phyloP scores from a whole-genome alignment of 2,329 filamentous ascomycete species.

The Saccharata proteae region DNA sequence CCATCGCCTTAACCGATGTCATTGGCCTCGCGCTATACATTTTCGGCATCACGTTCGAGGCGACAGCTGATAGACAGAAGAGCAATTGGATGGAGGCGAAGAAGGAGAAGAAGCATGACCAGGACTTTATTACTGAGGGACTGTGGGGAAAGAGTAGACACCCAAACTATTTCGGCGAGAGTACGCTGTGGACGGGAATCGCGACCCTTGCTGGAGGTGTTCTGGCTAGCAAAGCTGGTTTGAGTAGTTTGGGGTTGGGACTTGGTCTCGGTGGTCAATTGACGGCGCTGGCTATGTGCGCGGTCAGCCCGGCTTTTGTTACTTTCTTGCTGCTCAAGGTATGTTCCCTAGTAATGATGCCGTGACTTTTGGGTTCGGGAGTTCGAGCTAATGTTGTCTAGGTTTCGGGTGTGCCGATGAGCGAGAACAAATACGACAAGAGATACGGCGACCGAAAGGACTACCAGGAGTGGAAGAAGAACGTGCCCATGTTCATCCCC shows the following conservation, averaged over 20 bases:
- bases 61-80: conserved; percentile 53
- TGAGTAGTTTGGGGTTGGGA: conserved; percentile 45
- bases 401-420: conserved; percentile 48
- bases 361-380: conserved; percentile 2
- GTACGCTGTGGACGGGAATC: conserved; percentile 56
- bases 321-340: conserved; percentile 52
- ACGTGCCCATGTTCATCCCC: conserved; percentile 53
- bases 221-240: conserved; percentile 42
- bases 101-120: conserved; percentile 52
- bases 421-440: conserved; percentile 57
- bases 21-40: conserved; percentile 46
- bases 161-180: conserved; percentile 64
- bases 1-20: conserved; percentile 39
- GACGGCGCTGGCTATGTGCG: conserved; percentile 39
- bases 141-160: conserved; percentile 50
- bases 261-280: conserved; percentile 30
- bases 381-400: conserved; percentile 9
- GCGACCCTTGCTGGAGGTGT: conserved; percentile 47
- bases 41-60: conserved; percentile 49
- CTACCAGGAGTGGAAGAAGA: conserved; percentile 56
- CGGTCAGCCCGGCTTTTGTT: conserved; percentile 52
- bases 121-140: conserved; percentile 53
- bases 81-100: conserved; percentile 48
- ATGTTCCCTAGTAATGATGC: conserved; percentile 17
- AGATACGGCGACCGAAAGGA: conserved; percentile 51